Evolutionary conservation across 768 basidiomycete species (phyloP), one percentile per base, ranked within the genome.

Genomic region (Pisolithus sp.): DNA sequence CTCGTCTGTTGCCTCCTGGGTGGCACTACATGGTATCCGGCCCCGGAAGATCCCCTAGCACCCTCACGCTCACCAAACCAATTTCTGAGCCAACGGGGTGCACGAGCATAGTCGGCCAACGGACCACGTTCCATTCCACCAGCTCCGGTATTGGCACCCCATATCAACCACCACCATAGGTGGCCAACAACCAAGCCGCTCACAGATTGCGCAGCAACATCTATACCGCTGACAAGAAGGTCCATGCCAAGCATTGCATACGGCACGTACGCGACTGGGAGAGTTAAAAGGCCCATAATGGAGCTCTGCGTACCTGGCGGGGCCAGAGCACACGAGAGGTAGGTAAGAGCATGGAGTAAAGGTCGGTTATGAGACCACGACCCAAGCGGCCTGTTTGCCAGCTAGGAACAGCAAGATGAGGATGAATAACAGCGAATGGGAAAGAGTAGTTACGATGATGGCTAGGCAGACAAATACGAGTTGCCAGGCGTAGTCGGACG

Each of bases 401-500:
- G 28, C 85, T 67, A 0, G 54, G 68, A 78, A 34, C 34, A 53
- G 9, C 6, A 5, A 39, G n/a, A 17, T 9, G 46, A 40, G n/a
- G 28, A 47, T 39, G 20, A 52, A 7, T 49, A 26, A 17, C 37
- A 46, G 37, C 37, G 48, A 5, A 56, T 50, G 21, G 40, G 57
- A 10, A 50, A 50, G 20, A 23, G 17, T 21, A 71, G 84, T 53
- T 64, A 90, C 87, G 30, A 89, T 68, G 34, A 91, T 82, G 10
- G 71, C 70, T 26, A 67, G 67, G 39, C 74, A 68, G 8, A 82
- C 78, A 47, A 82, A 66, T 53, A 82, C 61, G 15, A 84, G 73
- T 58, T 91, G 88, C 78, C 83, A 91, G 17, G 86, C 86, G 42
- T 86, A 77, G 67, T 93, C 89, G 3, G 86, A 78, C 0, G 87